Base-by-base conservation (phyloP, 345 rosid species). In the Salix koriyanagi region DNA sequence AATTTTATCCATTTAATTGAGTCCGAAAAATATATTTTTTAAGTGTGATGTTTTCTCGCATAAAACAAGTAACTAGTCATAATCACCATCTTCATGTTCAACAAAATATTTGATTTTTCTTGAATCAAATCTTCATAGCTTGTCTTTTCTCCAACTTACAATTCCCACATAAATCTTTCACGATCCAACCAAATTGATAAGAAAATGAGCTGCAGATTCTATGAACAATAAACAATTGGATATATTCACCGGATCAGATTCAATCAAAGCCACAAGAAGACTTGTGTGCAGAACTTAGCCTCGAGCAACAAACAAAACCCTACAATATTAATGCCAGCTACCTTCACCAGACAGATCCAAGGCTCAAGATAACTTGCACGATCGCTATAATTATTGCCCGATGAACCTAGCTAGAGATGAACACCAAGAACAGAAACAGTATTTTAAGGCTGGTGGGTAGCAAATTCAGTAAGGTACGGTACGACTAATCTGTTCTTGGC, bases 351-450 rank as follows among this genome's bases (percentile, higher is more conserved):
- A 67, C 74, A 75, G 61, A 60, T 72, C 71, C 18, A 68, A 26
- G 67, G 77, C 9, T 50, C 30, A 54, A 39, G 50, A 69, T 60
- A 5, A n/a, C 36, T n/a, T n/a, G 28, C 62, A n/a, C 1, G 62
- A 56, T 56, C 28, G 3, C 3, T 19, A 69, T 44, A 44, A 25
- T 7, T 6, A 14, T 13, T n/a, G 5, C 28, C 12, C 37, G 34
- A 34, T 30, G 77, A 26, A 76, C 77, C 72, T 69, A n/a, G 75
- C 71, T 69, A n/a, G 75, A 74, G 80, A 81, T 69, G 42, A 7
- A 3, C 30, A 69, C 50, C 64, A 19, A 19, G 58, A 3, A 52
- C 58, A 52, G 2, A 19, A 52, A 52, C 23, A 19, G 21, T 52
- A 52, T 52, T 52, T 11, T 15, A 4, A 4, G 60, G 60, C 25